Evolutionary conservation across 768 basidiomycete genomes (phyloP).

Genomic region (Gyrodon lividus): DNA sequence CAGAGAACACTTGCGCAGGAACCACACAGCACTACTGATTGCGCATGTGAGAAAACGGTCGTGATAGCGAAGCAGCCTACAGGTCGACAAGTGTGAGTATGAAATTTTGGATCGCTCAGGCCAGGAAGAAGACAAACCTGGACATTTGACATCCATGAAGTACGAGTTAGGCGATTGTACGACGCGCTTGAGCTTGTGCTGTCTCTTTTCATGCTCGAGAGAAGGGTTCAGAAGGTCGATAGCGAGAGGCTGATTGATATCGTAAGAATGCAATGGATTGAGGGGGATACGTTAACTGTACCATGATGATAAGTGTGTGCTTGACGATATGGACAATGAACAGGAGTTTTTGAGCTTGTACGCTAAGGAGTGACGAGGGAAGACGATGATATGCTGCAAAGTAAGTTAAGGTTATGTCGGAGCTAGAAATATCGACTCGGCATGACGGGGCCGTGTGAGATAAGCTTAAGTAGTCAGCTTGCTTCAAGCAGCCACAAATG

Average conservation of each 20-base stretch:
- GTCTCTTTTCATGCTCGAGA: conserved; percentile 76
- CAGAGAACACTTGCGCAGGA: conserved; percentile 93
- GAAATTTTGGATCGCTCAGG: background rate
- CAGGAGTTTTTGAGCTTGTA: background rate
- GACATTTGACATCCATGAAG: conserved; percentile 99
- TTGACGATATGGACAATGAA: too few species aligned
- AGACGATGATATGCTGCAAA: too few species aligned
- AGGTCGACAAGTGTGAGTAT: background rate
- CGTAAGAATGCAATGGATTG: conserved; percentile 7
- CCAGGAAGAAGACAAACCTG: conserved; percentile 55
- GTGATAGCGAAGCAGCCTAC: conserved; percentile 94
- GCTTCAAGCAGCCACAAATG: too few species aligned
- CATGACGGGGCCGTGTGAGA: too few species aligned
- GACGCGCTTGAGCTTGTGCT: conserved; percentile 99
- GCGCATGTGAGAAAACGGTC: conserved; percentile 98
- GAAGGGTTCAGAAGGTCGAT: conserved; percentile 98
- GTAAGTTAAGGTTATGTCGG: too few species aligned
- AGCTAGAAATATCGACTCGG: too few species aligned
- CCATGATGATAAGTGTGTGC: conserved; percentile 1
- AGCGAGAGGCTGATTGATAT: conserved; percentile 79
- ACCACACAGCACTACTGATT: conserved; percentile 93
- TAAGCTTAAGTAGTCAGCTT: too few species aligned
- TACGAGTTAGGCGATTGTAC: conserved; percentile 98
- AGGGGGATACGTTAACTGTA: background rate
- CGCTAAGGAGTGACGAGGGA: too few species aligned